phyloP scores from a whole-genome alignment of 441 rosid species.

The Gossypium lobatum region DNA sequence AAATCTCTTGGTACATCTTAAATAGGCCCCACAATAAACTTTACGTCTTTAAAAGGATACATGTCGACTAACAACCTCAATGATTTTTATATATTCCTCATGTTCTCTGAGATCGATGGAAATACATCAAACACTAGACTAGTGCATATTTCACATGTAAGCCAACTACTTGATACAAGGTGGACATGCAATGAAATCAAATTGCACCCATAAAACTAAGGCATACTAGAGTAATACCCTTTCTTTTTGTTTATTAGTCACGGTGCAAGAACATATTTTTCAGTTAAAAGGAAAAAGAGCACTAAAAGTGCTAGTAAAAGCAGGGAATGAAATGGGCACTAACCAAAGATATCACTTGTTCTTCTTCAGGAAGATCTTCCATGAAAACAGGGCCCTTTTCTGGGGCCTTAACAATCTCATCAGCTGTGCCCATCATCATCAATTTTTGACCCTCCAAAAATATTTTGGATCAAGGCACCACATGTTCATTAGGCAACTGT shows the following conservation, averaged over 20 bases:
- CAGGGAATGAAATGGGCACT: conserved; percentile 2
- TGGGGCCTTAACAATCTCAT: conserved; percentile 89
- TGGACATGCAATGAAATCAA: not conserved
- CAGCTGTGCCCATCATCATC: conserved; percentile 99
- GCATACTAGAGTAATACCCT: not conserved
- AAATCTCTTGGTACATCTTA: not conserved
- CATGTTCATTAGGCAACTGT: not conserved
- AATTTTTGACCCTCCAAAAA: conserved; percentile 76
- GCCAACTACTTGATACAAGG: not conserved
- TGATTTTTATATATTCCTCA: not conserved
- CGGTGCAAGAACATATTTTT: not conserved
- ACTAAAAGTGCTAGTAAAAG: not conserved
- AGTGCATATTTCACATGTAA: not conserved
- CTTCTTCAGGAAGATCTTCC: conserved; percentile 95
- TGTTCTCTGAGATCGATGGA: not conserved
- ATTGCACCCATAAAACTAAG: not conserved
- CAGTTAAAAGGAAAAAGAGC: not conserved
- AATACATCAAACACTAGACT: not conserved
- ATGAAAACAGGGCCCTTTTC: conserved; percentile 85
- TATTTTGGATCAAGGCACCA: not conserved
- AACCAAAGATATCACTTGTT: conserved; percentile 67
- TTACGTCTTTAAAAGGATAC: not conserved
- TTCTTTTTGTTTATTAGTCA: not conserved
- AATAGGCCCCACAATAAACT: not conserved
- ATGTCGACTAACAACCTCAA: not conserved